phyloP scores from a whole-genome alignment of 768 basidiomycete species.

The Phylloporus arenicola region DNA sequence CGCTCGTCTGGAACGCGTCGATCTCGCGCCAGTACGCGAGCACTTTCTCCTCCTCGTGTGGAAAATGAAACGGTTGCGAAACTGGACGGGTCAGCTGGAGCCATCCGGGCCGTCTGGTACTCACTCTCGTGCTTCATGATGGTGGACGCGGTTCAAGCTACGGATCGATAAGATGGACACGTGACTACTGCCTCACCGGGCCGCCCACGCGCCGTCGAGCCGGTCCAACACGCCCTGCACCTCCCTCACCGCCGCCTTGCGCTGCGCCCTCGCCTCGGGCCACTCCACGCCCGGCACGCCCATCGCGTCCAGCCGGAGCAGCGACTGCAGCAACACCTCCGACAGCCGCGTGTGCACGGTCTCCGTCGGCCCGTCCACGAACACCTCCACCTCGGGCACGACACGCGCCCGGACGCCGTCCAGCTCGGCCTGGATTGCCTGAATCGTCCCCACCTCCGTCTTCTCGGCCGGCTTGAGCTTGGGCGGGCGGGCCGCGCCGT shows the following conservation, averaged over 20 bases:
- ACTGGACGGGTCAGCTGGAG: conserved; percentile 41
- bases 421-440: conserved; percentile 36
- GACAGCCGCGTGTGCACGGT: conserved; percentile 56
- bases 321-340: conserved; percentile 81
- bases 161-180: no score
- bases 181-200: conserved; percentile 26
- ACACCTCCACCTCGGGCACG: conserved; percentile 50
- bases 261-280: conserved; percentile 69
- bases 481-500: conserved; percentile 17
- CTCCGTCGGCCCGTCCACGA: conserved; percentile 35
- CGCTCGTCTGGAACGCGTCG: conserved; percentile 92
- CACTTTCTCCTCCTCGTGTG: conserved; percentile 87
- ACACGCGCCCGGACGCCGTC: conserved; percentile 49
- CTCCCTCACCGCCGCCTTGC: conserved; percentile 82
- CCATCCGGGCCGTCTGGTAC: conserved; percentile 22
- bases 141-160: no score
- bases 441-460: conserved; percentile 37
- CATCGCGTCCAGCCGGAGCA: conserved; percentile 83
- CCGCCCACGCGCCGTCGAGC: conserved; percentile 67
- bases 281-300: conserved; percentile 61
- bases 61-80: conserved; percentile 71
- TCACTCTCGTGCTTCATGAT: conserved; percentile 69
- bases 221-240: conserved; percentile 80
- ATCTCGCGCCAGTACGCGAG: conserved; percentile 91
- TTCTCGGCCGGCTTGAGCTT: conserved; percentile 18